Percentiles rank a stretch among this genome's conserved stretches.
Evolutionary conservation across 164 flowering plant genomes (phyloP).

Genomic region (Akebia trifoliata): DNA sequence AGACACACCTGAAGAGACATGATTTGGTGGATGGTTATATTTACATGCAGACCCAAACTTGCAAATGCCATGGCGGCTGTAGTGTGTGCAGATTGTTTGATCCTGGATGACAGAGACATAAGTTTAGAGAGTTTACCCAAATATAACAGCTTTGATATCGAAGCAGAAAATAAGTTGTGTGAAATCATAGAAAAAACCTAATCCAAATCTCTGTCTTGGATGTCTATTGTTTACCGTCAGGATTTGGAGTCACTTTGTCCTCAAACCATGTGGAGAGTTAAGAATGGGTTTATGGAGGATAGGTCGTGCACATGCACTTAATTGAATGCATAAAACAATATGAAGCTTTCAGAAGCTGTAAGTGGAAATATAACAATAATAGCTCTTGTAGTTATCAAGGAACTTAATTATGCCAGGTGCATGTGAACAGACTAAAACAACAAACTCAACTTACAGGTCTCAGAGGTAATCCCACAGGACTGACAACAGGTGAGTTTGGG

Average conservation of each 20-base stretch:
- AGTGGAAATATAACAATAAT: neutral
- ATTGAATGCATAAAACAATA: too few relatives aligned
- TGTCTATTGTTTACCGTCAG: too few relatives aligned
- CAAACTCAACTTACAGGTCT: conserved; percentile 71
- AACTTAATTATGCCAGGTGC: neutral
- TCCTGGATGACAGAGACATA: conserved; percentile 36
- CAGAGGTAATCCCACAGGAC: conserved; percentile 77
- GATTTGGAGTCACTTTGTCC: too few relatives aligned
- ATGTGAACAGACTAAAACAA: neutral
- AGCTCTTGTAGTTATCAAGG: neutral
- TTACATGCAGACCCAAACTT: conserved; percentile 78
- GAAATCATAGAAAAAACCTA: too few relatives aligned
- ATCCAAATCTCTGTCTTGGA: too few relatives aligned
- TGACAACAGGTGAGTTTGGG: conserved; percentile 37
- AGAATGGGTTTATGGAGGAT: too few relatives aligned
- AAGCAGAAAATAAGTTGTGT: too few relatives aligned
- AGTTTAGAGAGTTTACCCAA: too few relatives aligned
- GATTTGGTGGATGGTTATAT: conserved; percentile 55
- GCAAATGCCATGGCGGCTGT: conserved; percentile 75
- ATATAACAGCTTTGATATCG: too few relatives aligned
- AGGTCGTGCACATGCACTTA: too few relatives aligned
- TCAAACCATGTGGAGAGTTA: too few relatives aligned
- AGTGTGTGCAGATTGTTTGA: conserved; percentile 53
- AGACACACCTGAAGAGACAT: conserved; percentile 15
- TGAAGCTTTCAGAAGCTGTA: neutral